Percentiles rank a stretch among this genome's conserved stretches.
These are phyloP conservation scores for Erysimum cheiri DNA, from an alignment of 441 rosid genomes.

Conservation along the genomic window DNA sequence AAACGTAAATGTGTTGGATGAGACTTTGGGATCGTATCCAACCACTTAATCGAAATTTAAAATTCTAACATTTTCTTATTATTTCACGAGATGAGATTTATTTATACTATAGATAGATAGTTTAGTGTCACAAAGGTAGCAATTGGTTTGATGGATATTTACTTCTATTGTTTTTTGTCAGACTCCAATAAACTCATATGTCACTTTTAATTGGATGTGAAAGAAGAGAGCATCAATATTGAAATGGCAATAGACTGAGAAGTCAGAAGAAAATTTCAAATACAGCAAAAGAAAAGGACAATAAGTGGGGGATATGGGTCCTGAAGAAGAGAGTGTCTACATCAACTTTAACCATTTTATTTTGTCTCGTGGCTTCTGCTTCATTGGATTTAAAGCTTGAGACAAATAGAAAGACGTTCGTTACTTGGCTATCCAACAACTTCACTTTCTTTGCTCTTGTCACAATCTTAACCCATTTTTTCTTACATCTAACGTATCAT, in stretches of 20 bases:
- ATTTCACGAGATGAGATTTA: background rate
- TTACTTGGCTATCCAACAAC: constrained; percentile 41
- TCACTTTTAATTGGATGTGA: constrained; percentile 41
- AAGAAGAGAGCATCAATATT: constrained; percentile 38
- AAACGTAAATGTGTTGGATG: constrained; percentile 40
- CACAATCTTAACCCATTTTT: constrained; percentile 36
- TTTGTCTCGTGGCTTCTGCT: constrained; percentile 29
- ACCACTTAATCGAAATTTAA: background rate
- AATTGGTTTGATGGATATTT: constrained; percentile 4
- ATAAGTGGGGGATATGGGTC: constrained; percentile 43
- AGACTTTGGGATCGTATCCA: constrained; percentile 26
- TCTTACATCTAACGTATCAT: constrained; percentile 35
- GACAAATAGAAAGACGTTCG: constrained; percentile 44
- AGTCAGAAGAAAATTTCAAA: constrained; percentile 22
- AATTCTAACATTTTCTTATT: constrained; percentile 4
- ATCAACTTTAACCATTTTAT: constrained; percentile 38
- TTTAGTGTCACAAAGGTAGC: constrained; percentile 12
- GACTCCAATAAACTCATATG: constrained; percentile 8
- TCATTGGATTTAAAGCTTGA: constrained; percentile 38
- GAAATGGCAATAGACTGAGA: constrained; percentile 40
- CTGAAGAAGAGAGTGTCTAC: constrained; percentile 36
- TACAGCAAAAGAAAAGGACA: constrained; percentile 1
- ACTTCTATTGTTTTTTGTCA: background rate
- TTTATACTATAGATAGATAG: background rate
- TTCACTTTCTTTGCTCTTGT: constrained; percentile 46